Evolutionary conservation across 495 filamentous ascomycete species (phyloP).

Genomic region (Staphylotrichum longicolle): DNA sequence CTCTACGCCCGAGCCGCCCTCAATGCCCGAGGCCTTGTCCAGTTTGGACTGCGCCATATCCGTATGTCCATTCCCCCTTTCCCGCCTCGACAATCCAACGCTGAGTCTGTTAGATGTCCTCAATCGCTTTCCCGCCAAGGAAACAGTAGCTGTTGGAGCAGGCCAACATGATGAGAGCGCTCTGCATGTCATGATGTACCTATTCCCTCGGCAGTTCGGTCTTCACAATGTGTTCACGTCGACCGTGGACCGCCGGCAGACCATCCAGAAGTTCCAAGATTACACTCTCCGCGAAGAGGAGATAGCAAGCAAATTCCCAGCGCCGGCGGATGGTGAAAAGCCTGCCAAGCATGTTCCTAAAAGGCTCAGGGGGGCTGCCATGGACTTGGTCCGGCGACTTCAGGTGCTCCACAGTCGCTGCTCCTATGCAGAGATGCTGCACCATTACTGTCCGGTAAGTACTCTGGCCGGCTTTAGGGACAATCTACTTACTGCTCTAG

Average conservation of each 20-base stretch:
- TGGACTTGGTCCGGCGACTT: slow-evolving; percentile 62
- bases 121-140: slow-evolving; percentile 63
- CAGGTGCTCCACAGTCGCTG: slow-evolving; percentile 71
- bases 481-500: slow-evolving; percentile 8
- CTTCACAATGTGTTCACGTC: slow-evolving; percentile 90
- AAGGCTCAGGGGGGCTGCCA: slow-evolving; percentile 62
- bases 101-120: slow-evolving; percentile 64
- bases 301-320: slow-evolving; percentile 51
- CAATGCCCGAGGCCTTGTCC: slow-evolving; percentile 62
- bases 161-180: slow-evolving; percentile 53
- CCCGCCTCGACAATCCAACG: background rate
- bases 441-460: slow-evolving; percentile 73
- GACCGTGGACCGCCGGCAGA: slow-evolving; percentile 59
- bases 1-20: slow-evolving; percentile 74
- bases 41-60: slow-evolving; percentile 73
- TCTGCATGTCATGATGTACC: slow-evolving; percentile 79
- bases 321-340: slow-evolving; percentile 20
- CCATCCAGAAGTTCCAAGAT: slow-evolving; percentile 69
- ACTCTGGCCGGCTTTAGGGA: background rate
- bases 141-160: slow-evolving; percentile 8
- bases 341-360: slow-evolving; percentile 60
- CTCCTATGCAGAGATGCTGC: slow-evolving; percentile 70
- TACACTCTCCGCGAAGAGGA: slow-evolving; percentile 82
- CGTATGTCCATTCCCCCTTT: slow-evolving; percentile 57
- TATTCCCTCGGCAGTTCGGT: slow-evolving; percentile 88